Evolutionary conservation across 2,329 filamentous ascomycete genomes (phyloP), one percentile per base, ranked within the genome.

Genomic region (Calonectria fujianensis): DNA sequence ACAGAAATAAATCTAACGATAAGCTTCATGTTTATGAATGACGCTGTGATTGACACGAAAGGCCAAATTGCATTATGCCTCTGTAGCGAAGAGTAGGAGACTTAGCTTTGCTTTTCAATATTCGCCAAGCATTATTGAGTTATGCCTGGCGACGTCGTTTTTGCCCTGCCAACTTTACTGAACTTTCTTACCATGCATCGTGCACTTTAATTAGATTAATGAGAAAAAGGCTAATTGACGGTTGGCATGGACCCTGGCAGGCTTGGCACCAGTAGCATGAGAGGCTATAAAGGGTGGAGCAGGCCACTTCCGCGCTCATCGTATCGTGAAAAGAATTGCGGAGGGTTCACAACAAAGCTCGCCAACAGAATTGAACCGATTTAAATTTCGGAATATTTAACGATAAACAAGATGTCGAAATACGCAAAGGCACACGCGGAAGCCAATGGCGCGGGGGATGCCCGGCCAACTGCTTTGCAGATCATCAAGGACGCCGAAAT

Each of bases 351-450:
- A 48, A 20, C 45, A 48, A 48, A 24, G 20, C 8, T 48, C 45
- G 24, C 3, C 45, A 48, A 8, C 20, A 48, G 20, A 48, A 48
- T 24, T 10, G 45, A 48, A 31, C 10, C 31, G 31, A 35, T 20
- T 18, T n/a, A 14, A 4, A 35, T 57, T 29, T 32, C 29, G 20
- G 14, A 29, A 54, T 4, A 5, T 20, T 20, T 18, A 32, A 29
- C 8, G 16, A 31, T 32, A 31, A 54, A 54, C 20, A 54, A 31
- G 32, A 54, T 54, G 51, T 54, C 51, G 11, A 54, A 32, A 54
- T 54, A 54, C 51, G 51, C 51, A 18, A 54, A 54, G 27, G 51
- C 51, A 16, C 51, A 54, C 16, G 51, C 51, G 4, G 51, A 54
- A 32, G 29, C 51, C 16, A 54, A 32, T 32, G 51, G 51, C 16